Percentiles rank a stretch among this genome's conserved stretches.
These are phyloP conservation scores for Backusella luteola DNA, from an alignment of 192 early-diverging fungal genomes.

Conservation along the genomic window DNA sequence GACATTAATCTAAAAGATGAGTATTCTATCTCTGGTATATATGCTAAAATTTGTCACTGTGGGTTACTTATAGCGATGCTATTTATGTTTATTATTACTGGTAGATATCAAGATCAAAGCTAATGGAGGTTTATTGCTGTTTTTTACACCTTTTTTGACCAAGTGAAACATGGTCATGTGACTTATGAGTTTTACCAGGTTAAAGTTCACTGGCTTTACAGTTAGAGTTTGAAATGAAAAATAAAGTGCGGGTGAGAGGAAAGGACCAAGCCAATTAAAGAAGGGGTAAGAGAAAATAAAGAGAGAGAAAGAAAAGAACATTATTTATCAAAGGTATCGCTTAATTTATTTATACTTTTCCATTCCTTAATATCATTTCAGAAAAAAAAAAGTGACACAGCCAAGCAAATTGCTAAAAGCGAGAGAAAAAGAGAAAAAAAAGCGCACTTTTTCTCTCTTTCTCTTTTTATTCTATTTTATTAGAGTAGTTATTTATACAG, in stretches of 20 bases:
- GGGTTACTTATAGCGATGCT: too few species aligned
- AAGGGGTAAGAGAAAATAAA: not conserved
- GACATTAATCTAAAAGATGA: too few species aligned
- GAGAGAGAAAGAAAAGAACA: not conserved
- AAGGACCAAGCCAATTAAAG: not conserved
- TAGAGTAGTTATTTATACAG: not conserved
- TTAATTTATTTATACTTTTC: not conserved
- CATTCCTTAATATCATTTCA: not conserved
- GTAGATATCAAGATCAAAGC: not conserved
- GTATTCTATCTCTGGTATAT: too few species aligned
- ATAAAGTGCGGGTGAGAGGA: not conserved
- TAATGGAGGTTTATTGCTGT: not conserved
- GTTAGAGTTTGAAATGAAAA: not conserved
- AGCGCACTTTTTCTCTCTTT: not conserved
- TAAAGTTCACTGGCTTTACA: not conserved
- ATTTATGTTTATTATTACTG: not conserved
- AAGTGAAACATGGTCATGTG: not conserved
- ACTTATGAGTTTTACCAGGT: not conserved
- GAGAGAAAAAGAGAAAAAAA: not conserved
- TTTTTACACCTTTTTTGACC: not conserved
- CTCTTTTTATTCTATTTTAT: not conserved
- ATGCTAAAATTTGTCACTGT: too few species aligned
- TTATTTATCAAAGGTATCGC: not conserved
- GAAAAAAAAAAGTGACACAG: not conserved
- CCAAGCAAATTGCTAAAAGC: not conserved